Percentiles rank a stretch among this genome's conserved stretches.
Conservation (phyloP, 306 rosid species). For the Gynostemma pentaphyllum region DNA sequence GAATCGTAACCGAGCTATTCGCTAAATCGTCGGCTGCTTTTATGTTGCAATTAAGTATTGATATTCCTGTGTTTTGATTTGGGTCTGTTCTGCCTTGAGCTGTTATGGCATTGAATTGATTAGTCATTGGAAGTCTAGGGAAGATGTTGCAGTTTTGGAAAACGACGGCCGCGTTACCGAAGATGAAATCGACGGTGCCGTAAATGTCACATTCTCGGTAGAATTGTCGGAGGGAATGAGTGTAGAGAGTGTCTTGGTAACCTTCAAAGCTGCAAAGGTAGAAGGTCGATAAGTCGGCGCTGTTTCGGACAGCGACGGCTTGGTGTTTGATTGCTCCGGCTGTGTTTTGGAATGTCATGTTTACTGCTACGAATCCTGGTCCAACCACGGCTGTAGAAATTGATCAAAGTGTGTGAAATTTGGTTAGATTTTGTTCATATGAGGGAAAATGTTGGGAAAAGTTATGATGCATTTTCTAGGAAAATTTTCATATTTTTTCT, state of each 20-base stretch:
- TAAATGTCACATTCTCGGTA: conserved; percentile 74
- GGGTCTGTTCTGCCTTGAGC: conserved; percentile 86
- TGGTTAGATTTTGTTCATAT: background rate
- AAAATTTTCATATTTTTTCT: no score
- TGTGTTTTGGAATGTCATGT: conserved; percentile 66
- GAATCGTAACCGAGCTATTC: background rate
- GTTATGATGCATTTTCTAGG: no score
- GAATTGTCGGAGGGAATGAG: conserved; percentile 66
- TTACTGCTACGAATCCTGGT: conserved; percentile 50
- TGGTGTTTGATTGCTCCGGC: conserved; percentile 75
- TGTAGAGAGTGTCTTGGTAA: conserved; percentile 71
- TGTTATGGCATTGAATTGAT: conserved; percentile 83
- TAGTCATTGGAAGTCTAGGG: conserved; percentile 69
- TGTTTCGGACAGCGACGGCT: conserved; percentile 62
- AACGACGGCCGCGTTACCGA: conserved; percentile 84
- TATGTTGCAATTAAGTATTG: conserved; percentile 59
- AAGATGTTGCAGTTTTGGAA: conserved; percentile 71
- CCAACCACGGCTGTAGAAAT: conserved; percentile 57
- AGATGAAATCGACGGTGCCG: conserved; percentile 86
- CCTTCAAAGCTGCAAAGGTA: conserved; percentile 78
- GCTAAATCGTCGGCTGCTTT: conserved; percentile 50
- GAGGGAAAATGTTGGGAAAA: no score
- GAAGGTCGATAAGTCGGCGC: conserved; percentile 58
- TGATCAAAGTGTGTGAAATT: background rate
- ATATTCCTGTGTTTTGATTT: conserved; percentile 67